phyloP scores from a whole-genome alignment of 352 stramenopile genomes.

The Phytophthora citrophthora region DNA sequence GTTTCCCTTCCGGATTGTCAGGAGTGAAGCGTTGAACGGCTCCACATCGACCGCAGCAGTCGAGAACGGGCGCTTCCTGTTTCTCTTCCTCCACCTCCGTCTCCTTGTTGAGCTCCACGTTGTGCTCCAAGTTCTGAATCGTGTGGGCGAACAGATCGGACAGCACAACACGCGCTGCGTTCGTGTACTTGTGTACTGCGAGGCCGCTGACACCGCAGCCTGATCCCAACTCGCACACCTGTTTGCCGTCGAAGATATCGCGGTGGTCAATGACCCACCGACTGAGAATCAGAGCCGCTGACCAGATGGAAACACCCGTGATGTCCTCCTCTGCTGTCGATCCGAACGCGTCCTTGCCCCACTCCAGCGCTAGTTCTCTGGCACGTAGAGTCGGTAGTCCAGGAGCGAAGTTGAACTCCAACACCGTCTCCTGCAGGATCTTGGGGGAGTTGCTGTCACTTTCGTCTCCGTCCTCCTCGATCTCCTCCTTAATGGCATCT shows the following conservation, averaged over 20 bases:
- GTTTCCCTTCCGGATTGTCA: constrained; percentile 87
- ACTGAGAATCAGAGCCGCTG: constrained; percentile 84
- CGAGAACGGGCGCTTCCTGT: constrained; percentile 32
- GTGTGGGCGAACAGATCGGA: constrained; percentile 87
- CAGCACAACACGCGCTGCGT: constrained; percentile 76
- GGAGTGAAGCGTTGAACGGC: constrained; percentile 75
- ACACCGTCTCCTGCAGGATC: constrained; percentile 83
- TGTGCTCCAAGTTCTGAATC: constrained; percentile 83
- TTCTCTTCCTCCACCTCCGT: constrained; percentile 29
- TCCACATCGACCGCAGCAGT: constrained; percentile 74
- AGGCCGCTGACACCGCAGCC: constrained; percentile 86
- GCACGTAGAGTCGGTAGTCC: constrained; percentile 68
- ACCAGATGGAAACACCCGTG: constrained; percentile 90
- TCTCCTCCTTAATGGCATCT: constrained; percentile 67
- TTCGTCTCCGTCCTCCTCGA: constrained; percentile 68
- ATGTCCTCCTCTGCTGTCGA: constrained; percentile 86
- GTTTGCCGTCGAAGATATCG: constrained; percentile 67
- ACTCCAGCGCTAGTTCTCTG: constrained; percentile 83
- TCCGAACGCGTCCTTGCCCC: constrained; percentile 83
- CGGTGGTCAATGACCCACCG: constrained; percentile 83
- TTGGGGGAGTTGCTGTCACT: constrained; percentile 49
- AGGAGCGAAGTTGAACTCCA: constrained; percentile 79
- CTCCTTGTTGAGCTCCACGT: constrained; percentile 78
- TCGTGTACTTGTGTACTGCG: constrained; percentile 80
- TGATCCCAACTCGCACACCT: constrained; percentile 84